Conservation (phyloP, 2,329 filamentous ascomycete genomes). For the Calycina herbarum region DNA sequence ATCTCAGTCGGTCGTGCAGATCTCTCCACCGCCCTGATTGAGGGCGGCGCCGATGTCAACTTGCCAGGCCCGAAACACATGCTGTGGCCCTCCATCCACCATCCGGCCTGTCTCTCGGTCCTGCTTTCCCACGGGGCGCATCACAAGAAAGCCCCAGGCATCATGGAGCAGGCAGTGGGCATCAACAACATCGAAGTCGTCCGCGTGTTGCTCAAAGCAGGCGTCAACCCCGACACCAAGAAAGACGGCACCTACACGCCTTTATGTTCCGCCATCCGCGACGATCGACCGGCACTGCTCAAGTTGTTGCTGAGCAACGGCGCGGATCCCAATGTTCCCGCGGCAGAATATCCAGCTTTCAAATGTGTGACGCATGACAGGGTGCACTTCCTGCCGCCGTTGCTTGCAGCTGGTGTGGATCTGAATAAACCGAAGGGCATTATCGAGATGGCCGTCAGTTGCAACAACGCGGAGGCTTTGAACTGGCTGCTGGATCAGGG, state of each 20-base stretch:
- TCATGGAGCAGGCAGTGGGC: constrained; percentile 64
- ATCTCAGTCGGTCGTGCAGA: constrained; percentile 58
- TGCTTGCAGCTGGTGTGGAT: constrained; percentile 61
- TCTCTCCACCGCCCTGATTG: constrained; percentile 52
- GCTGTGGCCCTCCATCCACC: constrained; percentile 64
- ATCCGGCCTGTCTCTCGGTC: constrained; percentile 57
- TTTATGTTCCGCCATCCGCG: constrained; percentile 66
- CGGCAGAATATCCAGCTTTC: constrained; percentile 65
- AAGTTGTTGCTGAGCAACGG: constrained; percentile 55
- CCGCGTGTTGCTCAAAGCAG: constrained; percentile 55
- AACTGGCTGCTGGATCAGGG: constrained; percentile 61
- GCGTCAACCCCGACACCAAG: constrained; percentile 60
- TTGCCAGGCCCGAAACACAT: constrained; percentile 68
- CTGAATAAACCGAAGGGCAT: constrained; percentile 63
- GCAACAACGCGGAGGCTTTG: constrained; percentile 61
- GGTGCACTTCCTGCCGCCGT: constrained; percentile 57
- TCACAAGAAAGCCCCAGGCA: constrained; percentile 57
- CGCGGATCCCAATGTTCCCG: constrained; percentile 53
- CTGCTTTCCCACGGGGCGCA: constrained; percentile 61
- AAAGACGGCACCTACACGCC: constrained; percentile 69
- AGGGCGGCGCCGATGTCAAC: constrained; percentile 66
- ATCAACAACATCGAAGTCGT: constrained; percentile 65
- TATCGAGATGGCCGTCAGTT: constrained; percentile 61
- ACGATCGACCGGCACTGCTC: constrained; percentile 63
- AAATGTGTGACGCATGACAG: constrained; percentile 69